A percentile compares a stretch with the other conserved stretches of the same genome.
phyloP scores from a whole-genome alignment of 2,329 filamentous ascomycete species.

The Talaromyces albobiverticillius region DNA sequence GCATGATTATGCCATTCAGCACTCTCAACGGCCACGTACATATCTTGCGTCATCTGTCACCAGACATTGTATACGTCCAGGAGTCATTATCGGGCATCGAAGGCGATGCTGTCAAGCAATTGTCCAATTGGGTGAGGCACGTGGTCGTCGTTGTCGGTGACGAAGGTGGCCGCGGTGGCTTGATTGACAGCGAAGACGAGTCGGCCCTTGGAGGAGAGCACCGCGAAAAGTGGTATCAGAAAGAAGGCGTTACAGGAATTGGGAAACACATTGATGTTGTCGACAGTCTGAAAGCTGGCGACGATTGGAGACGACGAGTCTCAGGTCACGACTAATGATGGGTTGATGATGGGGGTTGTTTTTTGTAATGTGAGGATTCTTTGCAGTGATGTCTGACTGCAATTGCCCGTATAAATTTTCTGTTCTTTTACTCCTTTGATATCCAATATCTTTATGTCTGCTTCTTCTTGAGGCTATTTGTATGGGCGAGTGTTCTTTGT shows the following conservation, averaged over 20 bases:
- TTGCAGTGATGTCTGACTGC: conserved; percentile 20
- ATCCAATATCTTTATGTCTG: conserved; percentile 23
- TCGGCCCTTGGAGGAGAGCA: conserved; percentile 33
- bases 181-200: conserved; percentile 72
- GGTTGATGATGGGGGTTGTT: conserved; percentile 16
- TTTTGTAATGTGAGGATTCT: conserved; percentile 20
- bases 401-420: conserved; percentile 10
- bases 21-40: conserved; percentile 79
- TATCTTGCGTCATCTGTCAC: conserved; percentile 79
- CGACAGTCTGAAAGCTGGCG: conserved; percentile 74
- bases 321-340: conserved; percentile 56
- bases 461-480: conserved; percentile 17
- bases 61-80: conserved; percentile 83
- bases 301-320: conserved; percentile 82
- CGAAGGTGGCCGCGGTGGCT: conserved; percentile 63
- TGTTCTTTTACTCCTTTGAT: conserved; percentile 19
- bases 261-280: conserved; percentile 87
- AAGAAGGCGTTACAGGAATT: conserved; percentile 75
- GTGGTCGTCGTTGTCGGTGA: conserved; percentile 58
- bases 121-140: conserved; percentile 61
- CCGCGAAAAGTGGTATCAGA: conserved; percentile 57
- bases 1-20: conserved; percentile 85
- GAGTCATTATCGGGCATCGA: conserved; percentile 75
- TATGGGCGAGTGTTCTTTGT: background rate
- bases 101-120: conserved; percentile 69